phyloP scores from a whole-genome alignment of 257 asterid genomes.

The Plectranthus barbatus region DNA sequence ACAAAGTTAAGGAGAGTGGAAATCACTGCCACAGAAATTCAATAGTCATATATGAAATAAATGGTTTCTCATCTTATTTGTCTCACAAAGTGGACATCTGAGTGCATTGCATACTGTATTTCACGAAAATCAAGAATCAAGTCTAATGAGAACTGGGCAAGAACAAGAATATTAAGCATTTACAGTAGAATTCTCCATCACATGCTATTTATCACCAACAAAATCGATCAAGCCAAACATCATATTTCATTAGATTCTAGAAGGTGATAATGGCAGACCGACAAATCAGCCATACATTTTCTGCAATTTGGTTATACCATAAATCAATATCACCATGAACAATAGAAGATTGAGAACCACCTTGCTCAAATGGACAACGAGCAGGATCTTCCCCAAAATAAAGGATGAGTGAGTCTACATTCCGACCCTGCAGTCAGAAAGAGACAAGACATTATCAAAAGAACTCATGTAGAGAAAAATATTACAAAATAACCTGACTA shows the following conservation, averaged over 20 bases:
- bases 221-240: background rate
- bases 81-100: background rate
- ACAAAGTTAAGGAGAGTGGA: conserved; percentile 73
- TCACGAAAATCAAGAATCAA: background rate
- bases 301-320: background rate
- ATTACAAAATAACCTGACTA: background rate
- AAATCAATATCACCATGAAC: background rate
- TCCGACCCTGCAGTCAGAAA: conserved; percentile 63
- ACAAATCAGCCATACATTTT: background rate
- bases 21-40: conserved; percentile 38
- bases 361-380: conserved; percentile 90
- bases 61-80: background rate
- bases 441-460: conserved; percentile 3
- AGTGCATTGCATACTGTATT: background rate
- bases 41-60: background rate
- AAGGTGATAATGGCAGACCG: background rate
- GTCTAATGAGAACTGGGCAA: background rate
- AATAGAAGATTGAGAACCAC: conserved; percentile 22
- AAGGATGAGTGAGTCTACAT: conserved; percentile 72
- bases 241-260: background rate
- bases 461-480: background rate
- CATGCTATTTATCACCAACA: background rate
- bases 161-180: background rate
- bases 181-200: background rate
- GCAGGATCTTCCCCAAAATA: conserved; percentile 97